Conservation (phyloP, 2,329 filamentous ascomycete species). For the Neonectria coccinea region DNA sequence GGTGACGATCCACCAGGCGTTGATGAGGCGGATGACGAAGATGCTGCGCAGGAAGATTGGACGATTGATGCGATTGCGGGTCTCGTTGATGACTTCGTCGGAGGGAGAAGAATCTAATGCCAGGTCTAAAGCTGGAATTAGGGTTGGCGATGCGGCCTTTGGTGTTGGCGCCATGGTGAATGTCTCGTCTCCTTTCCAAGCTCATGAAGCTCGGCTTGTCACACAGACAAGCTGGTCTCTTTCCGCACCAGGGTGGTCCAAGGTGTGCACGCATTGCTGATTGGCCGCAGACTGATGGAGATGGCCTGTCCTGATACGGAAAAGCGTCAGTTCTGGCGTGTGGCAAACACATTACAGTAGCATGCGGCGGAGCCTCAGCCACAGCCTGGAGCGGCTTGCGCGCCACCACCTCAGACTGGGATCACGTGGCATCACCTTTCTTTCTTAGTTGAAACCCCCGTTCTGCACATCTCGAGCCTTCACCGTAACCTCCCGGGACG, state of each 20-base stretch:
- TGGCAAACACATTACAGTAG: not conserved
- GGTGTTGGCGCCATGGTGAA: constrained; percentile 32
- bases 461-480: not conserved
- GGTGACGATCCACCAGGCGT: constrained; percentile 81
- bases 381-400: constrained; percentile 9
- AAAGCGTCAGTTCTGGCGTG: not conserved
- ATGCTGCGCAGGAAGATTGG: constrained; percentile 52
- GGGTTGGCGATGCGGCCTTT: not conserved
- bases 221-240: constrained; percentile 25
- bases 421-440: constrained; percentile 6
- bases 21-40: constrained; percentile 80
- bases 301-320: not conserved
- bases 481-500: not conserved
- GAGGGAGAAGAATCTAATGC: constrained; percentile 2
- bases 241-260: constrained; percentile 27
- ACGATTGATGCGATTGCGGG: constrained; percentile 39
- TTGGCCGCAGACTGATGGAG: constrained; percentile 13
- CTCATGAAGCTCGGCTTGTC: constrained; percentile 1
- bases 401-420: constrained; percentile 2
- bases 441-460: not conserved
- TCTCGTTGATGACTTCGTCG: constrained; percentile 31
- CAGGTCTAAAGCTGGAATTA: not conserved
- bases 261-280: constrained; percentile 17
- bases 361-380: constrained; percentile 1
- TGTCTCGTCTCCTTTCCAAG: not conserved